phyloP scores from a whole-genome alignment of 1,284 basidiomycete genomes.

The Inonotus obliquus region DNA sequence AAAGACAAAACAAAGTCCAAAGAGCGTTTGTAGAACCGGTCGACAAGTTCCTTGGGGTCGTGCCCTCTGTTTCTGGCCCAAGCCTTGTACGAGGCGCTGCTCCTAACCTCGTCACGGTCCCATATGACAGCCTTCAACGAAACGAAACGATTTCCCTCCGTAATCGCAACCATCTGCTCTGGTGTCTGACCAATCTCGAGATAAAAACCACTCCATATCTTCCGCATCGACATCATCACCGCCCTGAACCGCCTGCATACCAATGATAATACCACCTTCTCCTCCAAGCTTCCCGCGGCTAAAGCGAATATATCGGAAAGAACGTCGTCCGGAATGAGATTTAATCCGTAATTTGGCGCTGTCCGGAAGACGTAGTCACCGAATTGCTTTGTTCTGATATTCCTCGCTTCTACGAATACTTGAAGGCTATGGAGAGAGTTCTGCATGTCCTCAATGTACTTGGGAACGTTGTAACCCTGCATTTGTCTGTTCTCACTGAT shows the following conservation, averaged over 20 bases:
- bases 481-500: too few species aligned
- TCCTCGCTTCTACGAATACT: too few species aligned
- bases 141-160: not conserved
- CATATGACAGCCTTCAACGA: not conserved
- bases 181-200: not conserved
- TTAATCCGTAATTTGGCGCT: not conserved
- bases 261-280: not conserved
- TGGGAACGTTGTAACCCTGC: too few species aligned
- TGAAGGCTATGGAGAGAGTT: too few species aligned
- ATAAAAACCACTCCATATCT: not conserved
- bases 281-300: not conserved
- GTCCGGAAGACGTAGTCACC: not conserved
- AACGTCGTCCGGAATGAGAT: not conserved
- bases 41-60: too few species aligned
- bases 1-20: too few species aligned
- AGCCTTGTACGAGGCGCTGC: too few species aligned
- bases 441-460: too few species aligned
- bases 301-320: not conserved
- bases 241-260: not conserved
- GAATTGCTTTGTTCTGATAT: too few species aligned
- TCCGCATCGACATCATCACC: not conserved
- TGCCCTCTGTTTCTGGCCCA: too few species aligned
- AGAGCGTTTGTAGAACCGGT: too few species aligned
- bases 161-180: not conserved
- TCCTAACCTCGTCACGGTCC: too few species aligned